Evolutionary conservation across 1,284 basidiomycete species (phyloP).

Genomic region (Sanghuangporus baumii): DNA sequence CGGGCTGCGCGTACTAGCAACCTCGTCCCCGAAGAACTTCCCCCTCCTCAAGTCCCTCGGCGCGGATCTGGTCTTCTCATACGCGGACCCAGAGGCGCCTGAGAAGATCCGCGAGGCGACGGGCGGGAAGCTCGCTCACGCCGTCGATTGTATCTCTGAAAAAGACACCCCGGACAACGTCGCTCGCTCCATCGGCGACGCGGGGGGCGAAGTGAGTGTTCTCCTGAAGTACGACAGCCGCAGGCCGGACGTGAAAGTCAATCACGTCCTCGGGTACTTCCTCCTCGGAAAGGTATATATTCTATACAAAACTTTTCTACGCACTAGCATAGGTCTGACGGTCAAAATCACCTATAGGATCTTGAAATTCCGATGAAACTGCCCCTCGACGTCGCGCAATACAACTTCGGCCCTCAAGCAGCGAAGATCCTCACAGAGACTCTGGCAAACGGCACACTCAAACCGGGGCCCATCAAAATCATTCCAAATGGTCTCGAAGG

Average conservation of each 20-base stretch:
- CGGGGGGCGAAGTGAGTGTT: slow-evolving; percentile 6
- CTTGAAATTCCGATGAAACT: slow-evolving; percentile 1
- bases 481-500: slow-evolving; percentile 27
- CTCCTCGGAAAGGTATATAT: slow-evolving; percentile 5
- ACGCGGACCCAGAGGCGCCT: slow-evolving; percentile 23
- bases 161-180: slow-evolving; percentile 18
- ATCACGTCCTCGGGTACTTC: slow-evolving; percentile 26
- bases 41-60: slow-evolving; percentile 35
- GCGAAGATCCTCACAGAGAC: slow-evolving; percentile 25
- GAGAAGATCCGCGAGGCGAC: slow-evolving; percentile 21
- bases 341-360: slow-evolving; percentile 1
- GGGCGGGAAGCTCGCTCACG: slow-evolving; percentile 16
- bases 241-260: slow-evolving; percentile 6
- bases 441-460: slow-evolving; percentile 23
- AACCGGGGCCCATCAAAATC: slow-evolving; percentile 27
- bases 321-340: background rate
- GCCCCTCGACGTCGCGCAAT: slow-evolving; percentile 22
- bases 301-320: slow-evolving; percentile 19
- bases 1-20: slow-evolving; percentile 35
- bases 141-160: slow-evolving; percentile 22
- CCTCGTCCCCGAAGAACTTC: slow-evolving; percentile 34
- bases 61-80: slow-evolving; percentile 34
- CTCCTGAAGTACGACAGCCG: background rate
- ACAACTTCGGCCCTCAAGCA: slow-evolving; percentile 24
- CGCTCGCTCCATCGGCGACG: slow-evolving; percentile 3